Evolutionary conservation across 352 stramenopile species (phyloP), one percentile per base, ranked within the genome.

Genomic region (Globisporangium echinulatum): DNA sequence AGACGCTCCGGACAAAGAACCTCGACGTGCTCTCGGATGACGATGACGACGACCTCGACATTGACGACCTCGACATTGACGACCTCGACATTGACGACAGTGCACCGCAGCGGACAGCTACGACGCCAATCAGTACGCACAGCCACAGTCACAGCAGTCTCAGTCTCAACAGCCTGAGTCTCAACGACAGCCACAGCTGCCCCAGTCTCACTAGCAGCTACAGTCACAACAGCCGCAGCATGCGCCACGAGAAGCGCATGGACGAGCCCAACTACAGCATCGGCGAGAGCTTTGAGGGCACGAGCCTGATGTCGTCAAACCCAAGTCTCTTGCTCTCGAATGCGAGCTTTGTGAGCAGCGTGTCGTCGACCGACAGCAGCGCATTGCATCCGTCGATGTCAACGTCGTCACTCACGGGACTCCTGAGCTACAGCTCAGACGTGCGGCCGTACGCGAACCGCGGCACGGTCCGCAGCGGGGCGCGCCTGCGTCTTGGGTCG

Each of bases 21-120:
- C 58, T 65, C 15, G 68, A 74, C 15, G 62, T 62, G 40, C 58
- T 66, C 39, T 74, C 64, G 19, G 64, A 74, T 37, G 64, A 67
- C 7, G 64, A 74, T 1, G 51, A 60, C 25, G 56, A 48, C 17
- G 46, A 58, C 44, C 56, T 39, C 52, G 55, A 59, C 44, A 53
- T 61, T 13, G 56, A 72, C 51, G 58, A 72, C 10, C 4, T 68
- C 13, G 43, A 69, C 52, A 60, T 63, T 40, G 56, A 68, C 15
- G 61, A 44, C 40, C 7, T 44, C 15, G 61, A 44, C 40, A 44
- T 44, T 13, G 40, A 44, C 40, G 40, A 44, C 40, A 44, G 40
- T 33, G 43, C n/a, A 48, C 43, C 43, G 43, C 43, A 48, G 43
- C 25, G 2, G 25, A 33, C 25, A 33, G 25, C 25, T 33, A 33